Percentiles rank a stretch among this genome's conserved stretches.
phyloP scores from a whole-genome alignment of 225 moss, liverwort and hornwort species.

The Pleurozium schreberi region DNA sequence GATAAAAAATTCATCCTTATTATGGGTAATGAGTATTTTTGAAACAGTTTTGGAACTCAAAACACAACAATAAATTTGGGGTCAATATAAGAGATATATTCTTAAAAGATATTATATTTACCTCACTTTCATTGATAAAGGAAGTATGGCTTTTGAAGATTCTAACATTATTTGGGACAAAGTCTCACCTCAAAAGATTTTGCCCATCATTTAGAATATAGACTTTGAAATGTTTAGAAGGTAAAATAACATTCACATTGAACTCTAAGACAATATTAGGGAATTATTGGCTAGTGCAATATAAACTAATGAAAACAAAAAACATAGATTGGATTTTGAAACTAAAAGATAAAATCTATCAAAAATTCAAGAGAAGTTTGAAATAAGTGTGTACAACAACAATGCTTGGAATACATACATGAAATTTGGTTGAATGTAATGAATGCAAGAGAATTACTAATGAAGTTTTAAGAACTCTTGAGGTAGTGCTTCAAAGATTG shows the following conservation, averaged over 20 bases:
- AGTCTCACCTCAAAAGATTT: not conserved
- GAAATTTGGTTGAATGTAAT: not conserved
- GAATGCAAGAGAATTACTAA: not conserved
- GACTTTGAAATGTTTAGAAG: accelerated
- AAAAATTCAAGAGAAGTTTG: too few relatives aligned
- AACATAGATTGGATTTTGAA: too few relatives aligned
- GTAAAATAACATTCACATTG: not conserved
- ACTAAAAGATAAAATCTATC: too few relatives aligned
- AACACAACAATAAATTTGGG: too few relatives aligned
- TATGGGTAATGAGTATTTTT: not conserved
- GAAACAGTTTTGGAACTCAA: too few relatives aligned
- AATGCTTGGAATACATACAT: not conserved
- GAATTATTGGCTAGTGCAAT: too few relatives aligned
- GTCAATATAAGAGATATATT: too few relatives aligned
- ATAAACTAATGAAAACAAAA: too few relatives aligned
- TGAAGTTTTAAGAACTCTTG: too few relatives aligned
- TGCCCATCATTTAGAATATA: not conserved
- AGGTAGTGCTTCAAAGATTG: not conserved
- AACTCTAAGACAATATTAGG: not conserved
- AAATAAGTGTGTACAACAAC: too few relatives aligned
- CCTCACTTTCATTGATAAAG: not conserved
- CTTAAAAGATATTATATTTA: not conserved
- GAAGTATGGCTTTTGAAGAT: not conserved
- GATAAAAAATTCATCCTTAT: not conserved
- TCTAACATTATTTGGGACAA: not conserved